A percentile compares a stretch with the other conserved stretches of the same genome.
Evolutionary conservation across 2,329 filamentous ascomycete species (phyloP).

Genomic region (Diplodia corticola): DNA sequence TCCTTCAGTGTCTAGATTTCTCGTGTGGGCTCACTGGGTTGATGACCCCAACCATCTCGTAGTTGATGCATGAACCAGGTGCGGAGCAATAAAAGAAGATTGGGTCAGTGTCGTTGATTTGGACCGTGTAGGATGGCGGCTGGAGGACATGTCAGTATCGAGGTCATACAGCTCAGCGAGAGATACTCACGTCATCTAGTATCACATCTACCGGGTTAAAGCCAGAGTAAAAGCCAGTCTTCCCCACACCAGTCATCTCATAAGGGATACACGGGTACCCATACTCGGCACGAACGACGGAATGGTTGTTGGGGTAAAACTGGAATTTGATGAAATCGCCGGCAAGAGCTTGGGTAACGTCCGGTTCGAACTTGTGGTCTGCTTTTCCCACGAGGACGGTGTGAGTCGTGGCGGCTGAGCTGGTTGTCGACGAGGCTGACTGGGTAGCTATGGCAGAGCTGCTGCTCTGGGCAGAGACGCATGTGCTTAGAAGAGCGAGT

Average conservation of each 20-base stretch:
- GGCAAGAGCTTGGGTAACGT: slow-evolving; percentile 12
- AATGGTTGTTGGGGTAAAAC: slow-evolving; percentile 47
- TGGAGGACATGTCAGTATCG: neutral
- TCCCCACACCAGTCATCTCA: slow-evolving; percentile 32
- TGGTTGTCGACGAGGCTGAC: slow-evolving; percentile 9
- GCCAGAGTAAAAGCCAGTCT: slow-evolving; percentile 36
- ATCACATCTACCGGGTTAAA: slow-evolving; percentile 27
- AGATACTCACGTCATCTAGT: slow-evolving; percentile 16
- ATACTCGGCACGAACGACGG: slow-evolving; percentile 44
- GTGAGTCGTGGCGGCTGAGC: slow-evolving; percentile 1
- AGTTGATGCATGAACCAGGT: slow-evolving; percentile 61
- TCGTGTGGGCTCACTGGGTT: slow-evolving; percentile 57
- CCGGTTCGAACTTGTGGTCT: slow-evolving; percentile 22
- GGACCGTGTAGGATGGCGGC: slow-evolving; percentile 32
- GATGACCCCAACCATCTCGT: slow-evolving; percentile 74
- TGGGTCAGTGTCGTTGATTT: slow-evolving; percentile 38
- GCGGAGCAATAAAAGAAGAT: slow-evolving; percentile 53
- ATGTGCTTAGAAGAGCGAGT: neutral
- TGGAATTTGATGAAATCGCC: slow-evolving; percentile 42
- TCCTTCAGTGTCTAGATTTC: neutral
- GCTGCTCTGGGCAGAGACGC: slow-evolving; percentile 6
- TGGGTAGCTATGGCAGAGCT: neutral
- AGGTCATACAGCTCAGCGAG: neutral
- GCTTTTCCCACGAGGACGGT: slow-evolving; percentile 19
- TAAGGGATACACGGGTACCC: slow-evolving; percentile 44